phyloP scores from a whole-genome alignment of 352 stramenopile species.

The Phytophthora tentaculata region DNA sequence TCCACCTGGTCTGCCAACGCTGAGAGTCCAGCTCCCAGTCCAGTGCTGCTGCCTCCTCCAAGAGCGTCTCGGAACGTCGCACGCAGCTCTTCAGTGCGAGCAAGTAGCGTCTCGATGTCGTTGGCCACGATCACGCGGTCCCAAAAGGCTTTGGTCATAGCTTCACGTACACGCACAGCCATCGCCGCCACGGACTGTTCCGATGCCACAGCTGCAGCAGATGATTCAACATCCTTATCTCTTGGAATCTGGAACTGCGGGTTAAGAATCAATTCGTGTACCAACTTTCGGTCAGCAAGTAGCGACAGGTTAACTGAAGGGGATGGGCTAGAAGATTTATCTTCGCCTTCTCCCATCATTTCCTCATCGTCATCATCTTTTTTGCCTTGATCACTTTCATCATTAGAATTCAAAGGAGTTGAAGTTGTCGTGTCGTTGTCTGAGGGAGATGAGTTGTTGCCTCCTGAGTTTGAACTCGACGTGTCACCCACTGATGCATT shows the following conservation, averaged over 20 bases:
- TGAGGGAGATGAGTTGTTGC: slow-evolving; percentile 9
- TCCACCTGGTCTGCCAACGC: slow-evolving; percentile 51
- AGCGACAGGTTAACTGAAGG: slow-evolving; percentile 51
- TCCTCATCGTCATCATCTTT: slow-evolving; percentile 37
- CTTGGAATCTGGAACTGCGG: slow-evolving; percentile 55
- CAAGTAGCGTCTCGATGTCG: slow-evolving; percentile 54
- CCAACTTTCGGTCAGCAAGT: slow-evolving; percentile 61
- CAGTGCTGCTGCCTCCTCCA: slow-evolving; percentile 30
- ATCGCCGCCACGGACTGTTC: slow-evolving; percentile 34
- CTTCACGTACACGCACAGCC: slow-evolving; percentile 45
- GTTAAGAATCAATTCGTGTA: slow-evolving; percentile 82
- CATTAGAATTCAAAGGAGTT: slow-evolving; percentile 13
- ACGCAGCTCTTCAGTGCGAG: slow-evolving; percentile 60
- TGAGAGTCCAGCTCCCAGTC: slow-evolving; percentile 21
- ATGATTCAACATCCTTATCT: slow-evolving; percentile 33
- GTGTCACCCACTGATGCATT: not conserved
- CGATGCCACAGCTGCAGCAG: slow-evolving; percentile 25
- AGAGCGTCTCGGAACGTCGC: slow-evolving; percentile 44
- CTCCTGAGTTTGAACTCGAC: not conserved
- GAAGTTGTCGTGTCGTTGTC: slow-evolving; percentile 15
- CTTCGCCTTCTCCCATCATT: slow-evolving; percentile 18
- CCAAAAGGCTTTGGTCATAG: slow-evolving; percentile 78
- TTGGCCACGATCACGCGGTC: slow-evolving; percentile 58
- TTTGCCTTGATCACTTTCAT: slow-evolving; percentile 26
- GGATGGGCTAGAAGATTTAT: not conserved